These are phyloP conservation scores for Rhodotorula toruloides DNA, from an alignment of 768 basidiomycete genomes.

Conservation along the genomic window DNA sequence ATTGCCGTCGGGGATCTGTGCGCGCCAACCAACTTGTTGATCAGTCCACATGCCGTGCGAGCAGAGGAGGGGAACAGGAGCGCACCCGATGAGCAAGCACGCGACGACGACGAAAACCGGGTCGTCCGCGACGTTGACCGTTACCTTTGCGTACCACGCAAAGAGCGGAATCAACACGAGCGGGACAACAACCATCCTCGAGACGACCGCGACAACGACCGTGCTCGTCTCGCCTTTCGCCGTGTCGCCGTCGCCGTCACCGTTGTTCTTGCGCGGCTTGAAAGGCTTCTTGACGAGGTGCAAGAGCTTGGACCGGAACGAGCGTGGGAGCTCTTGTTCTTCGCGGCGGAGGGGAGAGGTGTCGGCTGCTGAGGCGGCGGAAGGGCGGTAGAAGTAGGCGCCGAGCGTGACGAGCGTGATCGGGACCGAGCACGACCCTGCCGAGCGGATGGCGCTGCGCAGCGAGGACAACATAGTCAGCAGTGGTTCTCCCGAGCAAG, in stretches of 20 bases:
- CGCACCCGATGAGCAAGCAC: constrained; percentile 61
- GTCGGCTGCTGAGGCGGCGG: constrained; percentile 18
- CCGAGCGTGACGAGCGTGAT: constrained; percentile 86
- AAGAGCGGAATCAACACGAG: constrained; percentile 70
- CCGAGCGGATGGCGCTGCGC: constrained; percentile 55
- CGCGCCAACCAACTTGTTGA: too few relatives aligned
- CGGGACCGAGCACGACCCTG: constrained; percentile 77
- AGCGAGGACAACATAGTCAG: too few relatives aligned
- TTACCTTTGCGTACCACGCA: constrained; percentile 55
- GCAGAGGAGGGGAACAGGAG: not conserved
- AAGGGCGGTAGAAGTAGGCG: constrained; percentile 68
- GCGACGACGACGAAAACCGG: constrained; percentile 67
- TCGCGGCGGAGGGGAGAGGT: constrained; percentile 18
- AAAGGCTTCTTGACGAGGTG: constrained; percentile 9
- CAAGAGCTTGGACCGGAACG: constrained; percentile 9
- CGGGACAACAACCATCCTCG: constrained; percentile 83
- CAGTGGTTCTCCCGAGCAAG: too few relatives aligned
- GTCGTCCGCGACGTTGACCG: constrained; percentile 42
- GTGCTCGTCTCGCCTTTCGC: constrained; percentile 51
- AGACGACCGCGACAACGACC: constrained; percentile 71
- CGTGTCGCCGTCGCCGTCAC: not conserved
- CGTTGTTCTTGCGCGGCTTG: not conserved
- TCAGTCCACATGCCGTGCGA: too few relatives aligned
- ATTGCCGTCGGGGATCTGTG: constrained; percentile 22
- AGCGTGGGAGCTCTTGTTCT: constrained; percentile 29